Percentiles rank a stretch among this genome's conserved stretches.
These are phyloP conservation scores for Wickerhamomyces alni DNA, from an alignment of 805 yeast genomes.

Conservation along the genomic window DNA sequence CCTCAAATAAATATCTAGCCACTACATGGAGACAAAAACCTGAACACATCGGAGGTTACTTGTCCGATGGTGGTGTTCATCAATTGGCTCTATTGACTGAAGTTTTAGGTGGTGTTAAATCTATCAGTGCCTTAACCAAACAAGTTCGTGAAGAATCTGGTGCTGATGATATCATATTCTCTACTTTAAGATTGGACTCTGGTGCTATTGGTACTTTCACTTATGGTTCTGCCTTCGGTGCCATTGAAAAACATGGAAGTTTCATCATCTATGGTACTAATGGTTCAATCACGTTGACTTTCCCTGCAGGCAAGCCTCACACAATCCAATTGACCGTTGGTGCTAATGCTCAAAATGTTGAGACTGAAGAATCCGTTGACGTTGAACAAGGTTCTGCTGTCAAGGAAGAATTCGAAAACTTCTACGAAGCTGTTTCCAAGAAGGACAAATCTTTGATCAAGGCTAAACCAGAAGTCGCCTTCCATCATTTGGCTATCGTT, in stretches of 20 bases:
- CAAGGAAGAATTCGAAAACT: constrained; percentile 46
- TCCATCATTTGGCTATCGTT: constrained; percentile 88
- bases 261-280: constrained; percentile 73
- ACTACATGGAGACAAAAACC: constrained; percentile 90
- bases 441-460: constrained; percentile 54
- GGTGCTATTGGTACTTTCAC: constrained; percentile 50
- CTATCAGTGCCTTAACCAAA: constrained; percentile 69
- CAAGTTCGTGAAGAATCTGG: constrained; percentile 79
- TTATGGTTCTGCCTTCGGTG: constrained; percentile 50
- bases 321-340: constrained; percentile 28
- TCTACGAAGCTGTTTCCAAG: constrained; percentile 52
- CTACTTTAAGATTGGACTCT: constrained; percentile 72
- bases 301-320: constrained; percentile 39
- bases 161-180: constrained; percentile 71
- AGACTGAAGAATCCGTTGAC: constrained; percentile 20
- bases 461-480: constrained; percentile 70
- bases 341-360: constrained; percentile 17
- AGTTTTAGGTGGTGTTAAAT: constrained; percentile 66
- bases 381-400: constrained; percentile 48
- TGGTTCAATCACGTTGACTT: constrained; percentile 69
- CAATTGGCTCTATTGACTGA: constrained; percentile 84
- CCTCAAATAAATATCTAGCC: constrained; percentile 49
- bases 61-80: constrained; percentile 96
- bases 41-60: constrained; percentile 86
- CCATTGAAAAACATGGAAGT: constrained; percentile 59